A percentile compares a stretch with the other conserved stretches of the same genome.
Evolutionary conservation across 805 yeast genomes (phyloP).

Genomic region (Candida sphagnicola): DNA sequence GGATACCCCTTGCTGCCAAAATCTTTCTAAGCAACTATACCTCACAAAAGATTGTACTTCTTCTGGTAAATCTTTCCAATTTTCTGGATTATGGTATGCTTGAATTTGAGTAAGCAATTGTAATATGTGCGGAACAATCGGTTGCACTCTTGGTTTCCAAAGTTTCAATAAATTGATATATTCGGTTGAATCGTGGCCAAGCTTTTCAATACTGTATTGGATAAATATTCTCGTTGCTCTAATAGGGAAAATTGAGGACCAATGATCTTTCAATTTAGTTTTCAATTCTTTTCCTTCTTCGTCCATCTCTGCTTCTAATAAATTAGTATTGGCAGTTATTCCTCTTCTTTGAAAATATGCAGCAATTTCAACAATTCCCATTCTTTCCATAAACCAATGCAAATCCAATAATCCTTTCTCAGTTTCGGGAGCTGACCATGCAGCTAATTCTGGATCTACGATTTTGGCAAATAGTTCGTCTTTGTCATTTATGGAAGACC

Average conservation of each 20-base stretch:
- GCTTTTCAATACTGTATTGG: slow-evolving; percentile 91
- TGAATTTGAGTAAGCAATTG: slow-evolving; percentile 87
- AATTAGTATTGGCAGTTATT: slow-evolving; percentile 70
- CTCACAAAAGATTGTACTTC: slow-evolving; percentile 92
- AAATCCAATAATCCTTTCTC: slow-evolving; percentile 85
- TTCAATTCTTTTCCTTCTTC: slow-evolving; percentile 78
- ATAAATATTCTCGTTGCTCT: slow-evolving; percentile 92
- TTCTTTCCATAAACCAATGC: slow-evolving; percentile 97
- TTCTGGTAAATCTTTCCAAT: slow-evolving; percentile 83
- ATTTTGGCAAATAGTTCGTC: slow-evolving; percentile 76
- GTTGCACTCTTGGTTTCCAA: slow-evolving; percentile 93
- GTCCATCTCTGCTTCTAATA: slow-evolving; percentile 81
- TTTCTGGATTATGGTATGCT: slow-evolving; percentile 89
- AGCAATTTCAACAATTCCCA: slow-evolving; percentile 92
- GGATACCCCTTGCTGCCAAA: slow-evolving; percentile 98
- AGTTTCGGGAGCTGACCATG: slow-evolving; percentile 92
- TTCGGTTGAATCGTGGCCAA: slow-evolving; percentile 74
- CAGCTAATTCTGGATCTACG: slow-evolving; percentile 87
- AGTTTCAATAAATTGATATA: slow-evolving; percentile 63
- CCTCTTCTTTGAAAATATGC: slow-evolving; percentile 82
- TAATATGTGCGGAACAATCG: slow-evolving; percentile 85
- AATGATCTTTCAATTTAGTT: slow-evolving; percentile 75
- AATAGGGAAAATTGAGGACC: slow-evolving; percentile 93
- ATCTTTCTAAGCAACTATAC: slow-evolving; percentile 85
- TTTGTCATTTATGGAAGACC: slow-evolving; percentile 71